These are phyloP conservation scores for Russula foetens DNA, from an alignment of 768 basidiomycete genomes.

Conservation along the genomic window DNA sequence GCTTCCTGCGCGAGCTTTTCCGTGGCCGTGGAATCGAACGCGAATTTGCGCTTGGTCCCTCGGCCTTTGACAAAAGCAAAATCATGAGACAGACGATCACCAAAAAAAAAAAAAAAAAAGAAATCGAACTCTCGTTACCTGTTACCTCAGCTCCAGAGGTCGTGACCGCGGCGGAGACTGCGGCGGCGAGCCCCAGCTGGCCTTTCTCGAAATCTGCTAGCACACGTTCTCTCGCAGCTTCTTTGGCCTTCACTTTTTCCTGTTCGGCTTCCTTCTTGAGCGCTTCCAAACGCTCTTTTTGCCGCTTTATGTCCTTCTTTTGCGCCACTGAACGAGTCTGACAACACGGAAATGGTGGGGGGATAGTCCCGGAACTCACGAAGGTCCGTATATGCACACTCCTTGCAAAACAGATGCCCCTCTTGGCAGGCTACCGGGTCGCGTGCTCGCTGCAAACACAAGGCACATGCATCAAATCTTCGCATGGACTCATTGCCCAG, in stretches of 20 bases:
- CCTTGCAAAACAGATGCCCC: slow-evolving; percentile 94
- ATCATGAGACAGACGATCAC: not conserved
- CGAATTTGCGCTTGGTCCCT: slow-evolving; percentile 78
- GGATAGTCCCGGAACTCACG: slow-evolving; percentile 36
- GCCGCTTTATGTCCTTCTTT: slow-evolving; percentile 89
- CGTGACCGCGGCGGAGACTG: slow-evolving; percentile 32
- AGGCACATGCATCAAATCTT: slow-evolving; percentile 81
- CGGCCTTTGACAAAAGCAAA: slow-evolving; percentile 33
- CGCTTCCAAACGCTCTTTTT: slow-evolving; percentile 69
- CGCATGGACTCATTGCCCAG: slow-evolving; percentile 92
- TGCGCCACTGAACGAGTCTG: slow-evolving; percentile 54
- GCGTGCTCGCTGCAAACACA: slow-evolving; percentile 78
- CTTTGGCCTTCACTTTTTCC: slow-evolving; percentile 59
- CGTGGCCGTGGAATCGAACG: slow-evolving; percentile 65
- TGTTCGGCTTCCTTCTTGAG: slow-evolving; percentile 74
- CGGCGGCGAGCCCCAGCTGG: slow-evolving; percentile 61
- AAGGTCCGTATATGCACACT: slow-evolving; percentile 84
- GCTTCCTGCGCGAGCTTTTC: slow-evolving; percentile 70
- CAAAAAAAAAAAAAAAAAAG: slow-evolving; percentile 11
- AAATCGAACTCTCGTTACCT: slow-evolving; percentile 26
- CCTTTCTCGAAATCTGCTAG: slow-evolving; percentile 84
- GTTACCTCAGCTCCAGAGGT: slow-evolving; percentile 33
- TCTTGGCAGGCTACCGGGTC: slow-evolving; percentile 77
- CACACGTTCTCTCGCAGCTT: slow-evolving; percentile 82
- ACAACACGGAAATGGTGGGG: not conserved